Base-by-base conservation (phyloP, 2,329 filamentous ascomycete genomes). In the Pseudogymnoascus sp. region DNA sequence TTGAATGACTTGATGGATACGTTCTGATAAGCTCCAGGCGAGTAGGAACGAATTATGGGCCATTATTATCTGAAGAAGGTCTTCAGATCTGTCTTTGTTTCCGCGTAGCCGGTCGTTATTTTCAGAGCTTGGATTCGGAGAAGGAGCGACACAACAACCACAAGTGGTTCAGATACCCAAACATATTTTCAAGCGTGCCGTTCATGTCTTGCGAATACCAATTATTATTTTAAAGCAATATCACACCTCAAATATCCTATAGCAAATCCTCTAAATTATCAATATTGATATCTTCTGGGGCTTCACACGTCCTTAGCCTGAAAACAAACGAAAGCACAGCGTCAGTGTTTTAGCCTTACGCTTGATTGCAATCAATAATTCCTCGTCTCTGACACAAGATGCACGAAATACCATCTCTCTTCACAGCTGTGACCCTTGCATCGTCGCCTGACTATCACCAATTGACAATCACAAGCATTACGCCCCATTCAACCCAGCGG, bases 1-100 rank as follows among this genome's bases (percentile, higher is more conserved):
- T 42, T 73, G 63, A 73, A 73, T 66, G 70, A 72, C 62, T 65
- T 73, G 59, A 66, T 72, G 40, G 71, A 72, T 66, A 52, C 55
- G 25, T 71, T 72, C 58, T 27, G 58, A 39, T 29, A 59, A 6
- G 4, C 13, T 27, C 21, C 55, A 52, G 45, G 33, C 29, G n/a
- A 33, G 48, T 5, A 6, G 12, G 40, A 25, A 9, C 18, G 8
- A 9, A 15, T 29, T 6, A 8, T 31, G 27, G 27, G 12, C 13
- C 15, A 18, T 31, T 33, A 18, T 5, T 5, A n/a, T 55, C 9
- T 13, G 48, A 8, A 33, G 7, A 33, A 18, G 27, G 48, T 5
- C n/a, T 55, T 18, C 29, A 21, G 4, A 55, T 18, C 18, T 7
- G 27, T 55, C n/a, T 33, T 55, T 52, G 18, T 45, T 55, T 33